A percentile compares a stretch with the other conserved stretches of the same genome.
Conservation (phyloP, 331 rosid species). For the Quercus tomentella region DNA sequence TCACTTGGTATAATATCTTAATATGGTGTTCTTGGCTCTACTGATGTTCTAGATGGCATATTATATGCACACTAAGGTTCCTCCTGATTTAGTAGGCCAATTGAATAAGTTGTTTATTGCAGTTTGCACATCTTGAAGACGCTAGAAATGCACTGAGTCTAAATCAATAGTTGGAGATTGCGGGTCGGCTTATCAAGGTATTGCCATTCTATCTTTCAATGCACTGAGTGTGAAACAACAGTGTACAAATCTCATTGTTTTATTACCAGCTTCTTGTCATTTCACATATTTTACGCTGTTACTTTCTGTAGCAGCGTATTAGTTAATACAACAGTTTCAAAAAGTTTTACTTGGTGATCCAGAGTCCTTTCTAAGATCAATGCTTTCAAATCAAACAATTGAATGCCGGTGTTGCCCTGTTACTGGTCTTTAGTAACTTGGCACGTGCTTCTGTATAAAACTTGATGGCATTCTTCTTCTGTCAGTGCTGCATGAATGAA, state of each 20-base stretch:
- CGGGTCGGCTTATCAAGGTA: constrained; percentile 87
- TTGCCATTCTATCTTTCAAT: constrained; percentile 11
- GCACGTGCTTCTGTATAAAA: neutral
- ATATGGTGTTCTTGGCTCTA: too few relatives aligned
- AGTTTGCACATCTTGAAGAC: constrained; percentile 93
- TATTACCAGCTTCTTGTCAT: neutral
- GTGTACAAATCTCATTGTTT: neutral
- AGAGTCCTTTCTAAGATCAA: too few relatives aligned
- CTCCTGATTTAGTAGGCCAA: constrained; percentile 23
- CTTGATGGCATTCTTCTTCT: neutral
- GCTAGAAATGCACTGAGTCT: constrained; percentile 85
- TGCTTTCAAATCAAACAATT: too few relatives aligned
- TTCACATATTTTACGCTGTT: neutral
- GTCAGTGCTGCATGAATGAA: neutral
- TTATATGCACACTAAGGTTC: constrained; percentile 18
- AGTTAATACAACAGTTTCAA: neutral
- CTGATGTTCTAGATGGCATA: constrained; percentile 9
- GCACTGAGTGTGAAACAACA: neutral
- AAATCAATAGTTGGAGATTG: constrained; percentile 90
- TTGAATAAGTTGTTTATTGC: constrained; percentile 30
- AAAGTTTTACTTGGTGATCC: too few relatives aligned
- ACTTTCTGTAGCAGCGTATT: neutral
- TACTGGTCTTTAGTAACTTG: neutral
- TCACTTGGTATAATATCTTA: too few relatives aligned
- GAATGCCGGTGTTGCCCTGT: too few relatives aligned